Conservation (phyloP, 2,329 filamentous ascomycete genomes). For the Botrytis paeoniae region DNA sequence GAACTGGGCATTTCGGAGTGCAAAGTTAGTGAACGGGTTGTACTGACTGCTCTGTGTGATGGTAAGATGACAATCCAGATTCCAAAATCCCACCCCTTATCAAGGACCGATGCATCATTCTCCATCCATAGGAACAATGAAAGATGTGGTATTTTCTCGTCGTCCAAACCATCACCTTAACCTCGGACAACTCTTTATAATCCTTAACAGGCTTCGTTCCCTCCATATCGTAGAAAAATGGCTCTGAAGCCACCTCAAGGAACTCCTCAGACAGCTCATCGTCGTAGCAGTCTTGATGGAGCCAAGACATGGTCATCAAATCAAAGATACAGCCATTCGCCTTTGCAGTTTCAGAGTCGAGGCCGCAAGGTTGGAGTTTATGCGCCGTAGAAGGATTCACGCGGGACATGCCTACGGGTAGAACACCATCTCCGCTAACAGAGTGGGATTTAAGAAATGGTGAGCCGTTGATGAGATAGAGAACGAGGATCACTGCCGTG, state of each 20-base stretch:
- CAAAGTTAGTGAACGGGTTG: background rate
- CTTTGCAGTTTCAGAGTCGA: background rate
- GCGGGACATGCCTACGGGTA: background rate
- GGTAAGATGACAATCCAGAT: background rate
- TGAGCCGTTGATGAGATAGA: background rate
- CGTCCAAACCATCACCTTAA: background rate
- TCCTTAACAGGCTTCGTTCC: background rate
- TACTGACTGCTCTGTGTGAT: background rate
- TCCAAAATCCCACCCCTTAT: background rate
- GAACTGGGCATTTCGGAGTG: background rate
- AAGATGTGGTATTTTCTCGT: background rate
- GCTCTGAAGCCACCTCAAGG: background rate
- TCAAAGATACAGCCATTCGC: constrained; percentile 3
- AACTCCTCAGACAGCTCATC: background rate
- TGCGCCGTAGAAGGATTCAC: background rate
- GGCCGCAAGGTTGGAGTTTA: background rate
- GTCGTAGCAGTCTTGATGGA: background rate
- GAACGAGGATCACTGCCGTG: background rate
- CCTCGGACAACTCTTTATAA: background rate
- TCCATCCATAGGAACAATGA: constrained; percentile 3
- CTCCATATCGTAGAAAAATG: constrained; percentile 1
- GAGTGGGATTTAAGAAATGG: background rate
- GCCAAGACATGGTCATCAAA: background rate
- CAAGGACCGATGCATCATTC: background rate
- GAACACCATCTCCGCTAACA: background rate